phyloP scores from a whole-genome alignment of 306 rosid species.

The Benincasa hispida region DNA sequence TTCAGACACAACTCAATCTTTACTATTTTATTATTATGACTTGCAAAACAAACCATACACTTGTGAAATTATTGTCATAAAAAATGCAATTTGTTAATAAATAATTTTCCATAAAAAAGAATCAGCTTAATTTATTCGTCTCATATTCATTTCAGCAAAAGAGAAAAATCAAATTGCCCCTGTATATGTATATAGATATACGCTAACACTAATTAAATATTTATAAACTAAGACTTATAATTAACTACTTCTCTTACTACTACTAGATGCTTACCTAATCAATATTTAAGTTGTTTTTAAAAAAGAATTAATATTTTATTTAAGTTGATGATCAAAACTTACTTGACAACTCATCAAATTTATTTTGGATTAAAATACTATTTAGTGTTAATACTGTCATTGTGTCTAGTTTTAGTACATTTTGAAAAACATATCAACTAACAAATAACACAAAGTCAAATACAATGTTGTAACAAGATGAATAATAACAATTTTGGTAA shows the following conservation, averaged over 20 bases:
- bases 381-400: too few relatives aligned
- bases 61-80: background rate
- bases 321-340: too few relatives aligned
- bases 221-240: background rate
- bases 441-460: too few relatives aligned
- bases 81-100: background rate
- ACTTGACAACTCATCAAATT: too few relatives aligned
- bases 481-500: too few relatives aligned
- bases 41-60: background rate
- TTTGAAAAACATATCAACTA: too few relatives aligned
- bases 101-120: background rate
- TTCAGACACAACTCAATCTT: background rate
- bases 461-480: too few relatives aligned
- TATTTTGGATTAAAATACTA: too few relatives aligned
- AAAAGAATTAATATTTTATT: too few relatives aligned
- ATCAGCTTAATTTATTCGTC: background rate
- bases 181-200: too few relatives aligned
- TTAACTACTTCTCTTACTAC: background rate
- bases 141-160: background rate
- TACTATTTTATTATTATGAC: background rate
- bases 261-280: background rate
- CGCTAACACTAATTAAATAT: too few relatives aligned
- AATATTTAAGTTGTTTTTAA: background rate
- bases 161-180: background rate
- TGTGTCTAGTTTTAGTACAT: too few relatives aligned